Base-by-base conservation (phyloP, 1,284 basidiomycete genomes). In the Cryptococcus sp. region DNA sequence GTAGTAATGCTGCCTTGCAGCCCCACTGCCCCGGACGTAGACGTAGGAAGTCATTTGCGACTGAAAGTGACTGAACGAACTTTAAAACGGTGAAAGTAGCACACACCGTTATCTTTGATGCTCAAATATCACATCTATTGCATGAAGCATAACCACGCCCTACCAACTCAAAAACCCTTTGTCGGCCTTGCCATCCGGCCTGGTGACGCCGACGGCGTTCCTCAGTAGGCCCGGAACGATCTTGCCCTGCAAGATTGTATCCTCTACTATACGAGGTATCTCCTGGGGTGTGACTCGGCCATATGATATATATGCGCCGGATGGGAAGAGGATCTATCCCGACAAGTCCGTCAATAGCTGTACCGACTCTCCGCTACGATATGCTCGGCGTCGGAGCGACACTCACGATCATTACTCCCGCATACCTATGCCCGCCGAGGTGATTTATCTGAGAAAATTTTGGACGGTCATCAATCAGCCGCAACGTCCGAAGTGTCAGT, bases 231-330 rank as follows among this genome's bases (percentile, higher is more conserved):
- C 85, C 1, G 91, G 88, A 16, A 96, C 83, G 47, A 97, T 83
- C 70, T 87, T 84, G 3, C 93, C 93, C 15, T 85, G 82, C 57
- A 92, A 82, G 57, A 97, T 86, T 8, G 93, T 97, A 66, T 91
- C 87, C 68, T 86, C 83, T 46, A 96, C 92, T 54, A 96, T 88
- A 5, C 87, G 83, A 49, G 90, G 88, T 48, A 93, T 88, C 69
- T 94, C 89, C 70, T 92, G 88, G 11, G 93, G 87, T 41, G 88
- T 88, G 2, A 95, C 91, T 38, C 94, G 87, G n/a, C 93, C 94
- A 71, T 96, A 96, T 86, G 92, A 94, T 25, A 95, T 83, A 47
- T 87, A 86, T 25, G 86, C 83, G 17, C 93, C 93, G 56, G 86
- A 85, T 0, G 93, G 92, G 58, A 88, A 89, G 76, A 91, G 88